phyloP scores from a whole-genome alignment of 345 rosid genomes.

The Nephelium lappaceum region DNA sequence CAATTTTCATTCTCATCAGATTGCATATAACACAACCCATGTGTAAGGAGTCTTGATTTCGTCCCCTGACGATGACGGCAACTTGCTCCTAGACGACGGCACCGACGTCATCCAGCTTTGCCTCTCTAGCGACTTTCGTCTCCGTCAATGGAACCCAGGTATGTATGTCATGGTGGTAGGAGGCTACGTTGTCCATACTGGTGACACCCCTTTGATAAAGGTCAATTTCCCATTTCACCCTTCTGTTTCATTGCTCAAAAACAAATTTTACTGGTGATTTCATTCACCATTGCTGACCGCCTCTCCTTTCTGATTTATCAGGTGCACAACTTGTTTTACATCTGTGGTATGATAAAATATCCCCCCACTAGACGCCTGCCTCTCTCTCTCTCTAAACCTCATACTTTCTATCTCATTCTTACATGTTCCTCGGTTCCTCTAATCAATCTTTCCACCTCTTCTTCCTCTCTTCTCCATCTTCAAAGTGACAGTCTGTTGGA shows the following conservation, averaged over 20 bases:
- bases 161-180: slow-evolving; percentile 92
- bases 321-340: too few relatives aligned
- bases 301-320: slow-evolving; percentile 19
- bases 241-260: background rate
- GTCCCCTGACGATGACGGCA: slow-evolving; percentile 32
- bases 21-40: background rate
- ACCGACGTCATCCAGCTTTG: slow-evolving; percentile 67
- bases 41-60: slow-evolving; percentile 72
- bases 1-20: background rate
- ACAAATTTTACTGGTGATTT: background rate
- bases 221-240: slow-evolving; percentile 29
- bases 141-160: slow-evolving; percentile 66
- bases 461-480: too few relatives aligned
- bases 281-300: background rate
- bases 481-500: too few relatives aligned
- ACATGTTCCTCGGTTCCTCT: too few relatives aligned
- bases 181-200: slow-evolving; percentile 42
- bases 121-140: slow-evolving; percentile 60
- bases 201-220: slow-evolving; percentile 65
- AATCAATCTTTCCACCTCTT: too few relatives aligned
- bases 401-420: too few relatives aligned
- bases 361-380: too few relatives aligned
- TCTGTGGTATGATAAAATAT: too few relatives aligned
- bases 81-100: slow-evolving; percentile 74
- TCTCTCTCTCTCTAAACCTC: too few relatives aligned